Base-by-base conservation (phyloP, 139 green algal genomes). In the Chlorokybus atmophyticus region DNA sequence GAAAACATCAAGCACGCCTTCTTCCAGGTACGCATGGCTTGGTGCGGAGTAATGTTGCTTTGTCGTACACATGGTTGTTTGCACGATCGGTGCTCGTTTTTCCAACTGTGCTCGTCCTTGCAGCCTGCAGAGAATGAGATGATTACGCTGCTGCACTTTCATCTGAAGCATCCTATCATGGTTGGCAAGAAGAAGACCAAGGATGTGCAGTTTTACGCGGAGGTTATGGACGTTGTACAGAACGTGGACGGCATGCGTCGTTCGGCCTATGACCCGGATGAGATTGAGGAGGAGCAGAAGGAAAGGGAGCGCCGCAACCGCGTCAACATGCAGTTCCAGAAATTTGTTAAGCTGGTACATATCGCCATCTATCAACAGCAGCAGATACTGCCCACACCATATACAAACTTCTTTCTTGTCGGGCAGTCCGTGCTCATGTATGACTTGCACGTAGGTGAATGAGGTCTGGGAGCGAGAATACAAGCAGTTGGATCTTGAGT, bases 241-340 rank as follows among this genome's bases (percentile, higher is more conserved):
- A 94, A 83, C 3, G 70, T 98, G 32, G 89, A 94, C 52, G 83
- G 73, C 26, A 77, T 79, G 2, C 67, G 88, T 14, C 54, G 77
- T 3, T 81, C 73, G 32, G 40, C 32, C 30, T 58, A 95, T 67
- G 91, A 99, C 74, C 91, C 91, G 2, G 91, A 99, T 57, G 91
- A 99, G 70, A 93, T 99, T 48, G 91, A 99, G 70, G 91, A 99
- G 67, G 91, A 99, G 81, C 88, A 95, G 79, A 67, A 85, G 1
- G 91, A 99, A 69, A 67, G 87, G 0, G 89, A 96, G 41, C 71
- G 82, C 8, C 75, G 85, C 41, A 94, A 95, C 71, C 70, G 75
- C 70, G 90, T 95, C 74, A 98, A 99, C 68, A 66, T 71, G 42
- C 65, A 86, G 44, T 94, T 87, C 61, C 59, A 79, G 29, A 49